Evolutionary conservation across 148 eudicot genomes (phyloP), one percentile per base, ranked within the genome.

Genomic region (Spergularia bocconei): DNA sequence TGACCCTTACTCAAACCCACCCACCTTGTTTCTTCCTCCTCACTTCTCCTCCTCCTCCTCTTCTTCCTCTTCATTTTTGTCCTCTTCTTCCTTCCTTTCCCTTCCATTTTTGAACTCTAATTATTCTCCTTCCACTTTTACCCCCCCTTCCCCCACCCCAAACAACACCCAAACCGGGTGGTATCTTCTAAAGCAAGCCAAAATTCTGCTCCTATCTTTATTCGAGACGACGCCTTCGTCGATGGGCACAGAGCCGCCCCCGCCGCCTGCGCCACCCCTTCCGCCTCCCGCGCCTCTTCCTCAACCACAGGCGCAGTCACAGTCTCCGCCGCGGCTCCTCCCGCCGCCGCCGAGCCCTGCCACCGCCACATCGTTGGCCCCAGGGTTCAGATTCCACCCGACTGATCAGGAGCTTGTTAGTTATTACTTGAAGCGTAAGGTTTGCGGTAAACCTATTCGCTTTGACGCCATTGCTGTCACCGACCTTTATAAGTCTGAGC

Each of bases 401-500:
- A 91, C 96, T 38, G 96, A 91, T 76, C 91, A 89, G 77, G 96
- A 91, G 76, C 78, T 91, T 19, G 96, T 91, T 17, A 83, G 88
- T 78, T 91, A 91, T 69, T 91, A 91, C 58, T 77, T 91, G 3
- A 84, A 88, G 82, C 76, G 96, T 16, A 91, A 91, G 75, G 82
- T 85, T 11, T 88, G 96, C 74, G 87, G 88, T 25, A 88, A 84
- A 77, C 87, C 91, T 4, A 88, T 91, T 25, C 77, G 92, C 8
- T 88, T 91, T 51, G 88, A 91, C 61, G 92, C 96, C 60, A 90
- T 91, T 69, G 74, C 91, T 17, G 96, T 88, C 63, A 87, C 89
- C 9, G 96, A 91, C 75, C 89, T 91, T 58, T 91, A 91, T 70
- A 91, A 91, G 87, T 88, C 92, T 29, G 96, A 91, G 69, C 96